Evolutionary conservation across 164 flowering plant genomes (phyloP), one percentile per base, ranked within the genome.

Genomic region (Saururus chinensis): DNA sequence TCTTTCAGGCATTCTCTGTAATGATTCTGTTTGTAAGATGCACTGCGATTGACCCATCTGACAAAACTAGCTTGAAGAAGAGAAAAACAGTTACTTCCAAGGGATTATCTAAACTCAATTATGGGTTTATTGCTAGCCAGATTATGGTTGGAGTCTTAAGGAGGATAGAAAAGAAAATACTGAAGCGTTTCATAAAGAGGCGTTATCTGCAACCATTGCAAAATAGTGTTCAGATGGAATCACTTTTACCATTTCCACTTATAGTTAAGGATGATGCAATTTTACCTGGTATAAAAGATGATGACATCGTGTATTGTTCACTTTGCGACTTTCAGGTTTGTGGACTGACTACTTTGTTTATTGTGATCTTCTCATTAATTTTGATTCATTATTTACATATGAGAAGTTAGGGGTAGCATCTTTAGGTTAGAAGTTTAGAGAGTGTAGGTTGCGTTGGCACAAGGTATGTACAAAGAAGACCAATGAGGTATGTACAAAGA

Each of bases 1-100:
- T 24, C 35, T 68, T 74, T 68, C 82, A 93, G 98, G 97, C 81
- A 11, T 40, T 84, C 48, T 79, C 87, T 14, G 91, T 82, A 24
- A 82, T 84, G 67, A 64, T 84, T 59, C 75, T 88, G 35, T 93
- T 86, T 64, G 60, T 84, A 56, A 82, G 97, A 72, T 90, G 99
- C 67, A 80, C 92, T 0, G 92, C 91, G 12, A 86, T 79, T 49
- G 92, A 93, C 60, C 99, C 99, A 4, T 78, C 84, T 25, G 97
- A 90, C 67, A 90, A 75, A 67, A 85, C 84, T 60, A 74, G 89
- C 49, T 65, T 64, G 17, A 81, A 74, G 75, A 88, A 81, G 80
- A 88, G 75, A 73, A 81, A 65, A 66, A 68, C 66, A 66, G 16
- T 60, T 35, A 83, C 77, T 64, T 51, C 75, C 0, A 71, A 65